Evolutionary conservation across 768 basidiomycete genomes (phyloP), one percentile per base, ranked within the genome.

Genomic region (Suillus subalutaceus): DNA sequence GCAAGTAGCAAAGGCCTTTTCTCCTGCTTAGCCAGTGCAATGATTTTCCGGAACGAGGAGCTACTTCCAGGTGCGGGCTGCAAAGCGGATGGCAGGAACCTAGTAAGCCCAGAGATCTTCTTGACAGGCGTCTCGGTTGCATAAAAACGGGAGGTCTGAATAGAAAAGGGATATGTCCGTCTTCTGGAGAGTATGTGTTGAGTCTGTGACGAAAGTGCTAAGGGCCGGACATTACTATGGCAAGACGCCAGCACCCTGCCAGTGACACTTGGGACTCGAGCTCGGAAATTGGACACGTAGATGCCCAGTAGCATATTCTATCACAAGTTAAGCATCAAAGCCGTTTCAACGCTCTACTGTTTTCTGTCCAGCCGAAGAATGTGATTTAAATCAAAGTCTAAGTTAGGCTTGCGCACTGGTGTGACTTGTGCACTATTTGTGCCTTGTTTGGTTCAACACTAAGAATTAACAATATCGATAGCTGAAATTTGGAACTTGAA

Each of bases 1-100:
- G 96, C 96, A 52, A 89, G 83, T 0, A 85, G 73, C 10, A 97
- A 82, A 2, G 92, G 89, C 69, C 88, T 92, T 72, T 82, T 83
- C 79, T 99, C 97, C 1, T 94, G 92, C 72, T 81, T 88, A 0
- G 95, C 94, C 48, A 99, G 86, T 1, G 88, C 79, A 13, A 91
- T 70, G 41, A 98, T 88, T 75, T 93, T 92, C 68, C 84, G 81
- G 66, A 94, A 84, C 1, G 91, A 93, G 1, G 92, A 88, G 10
- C 83, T 76, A 52, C 81, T 81, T 55, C 82, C 68, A 4, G 82
- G 78, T 6, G 79, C 75, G 13, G 75, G 79, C 38, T 68, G 72
- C 63, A 85, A 67, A 4, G 77, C 63, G 1, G 76, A 68, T 4
- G 81, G 74, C 32, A 76, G 55, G 62, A 80, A 55, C 23, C 76